Evolutionary conservation across 2,329 filamentous ascomycete species (phyloP).

Genomic region (Colletotrichum chrysophilum): DNA sequence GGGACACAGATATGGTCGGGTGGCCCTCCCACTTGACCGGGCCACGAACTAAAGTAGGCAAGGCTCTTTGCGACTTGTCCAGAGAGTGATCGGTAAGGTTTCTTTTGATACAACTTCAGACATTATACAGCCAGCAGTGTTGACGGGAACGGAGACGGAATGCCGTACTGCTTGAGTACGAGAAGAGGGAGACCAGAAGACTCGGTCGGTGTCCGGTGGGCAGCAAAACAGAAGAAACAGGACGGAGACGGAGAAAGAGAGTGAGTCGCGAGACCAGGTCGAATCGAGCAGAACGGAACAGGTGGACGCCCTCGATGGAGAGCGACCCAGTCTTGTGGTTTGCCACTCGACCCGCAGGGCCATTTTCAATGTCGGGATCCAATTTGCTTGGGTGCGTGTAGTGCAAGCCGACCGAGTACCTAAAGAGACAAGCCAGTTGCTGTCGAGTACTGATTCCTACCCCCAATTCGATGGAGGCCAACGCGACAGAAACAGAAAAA

Average conservation of each 20-base stretch:
- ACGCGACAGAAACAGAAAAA: background rate
- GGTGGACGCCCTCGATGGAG: background rate
- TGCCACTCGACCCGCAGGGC: constrained; percentile 14
- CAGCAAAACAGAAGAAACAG: background rate
- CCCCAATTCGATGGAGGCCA: background rate
- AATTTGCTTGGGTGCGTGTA: background rate
- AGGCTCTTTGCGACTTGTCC: background rate
- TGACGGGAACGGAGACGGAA: background rate
- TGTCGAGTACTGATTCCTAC: background rate
- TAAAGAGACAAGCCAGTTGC: background rate
- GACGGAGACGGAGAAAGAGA: background rate
- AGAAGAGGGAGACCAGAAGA: background rate
- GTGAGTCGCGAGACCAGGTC: background rate
- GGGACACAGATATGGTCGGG: constrained; percentile 14
- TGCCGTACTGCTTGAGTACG: background rate
- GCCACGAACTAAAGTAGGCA: background rate
- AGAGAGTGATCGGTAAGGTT: background rate
- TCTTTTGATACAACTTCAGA: background rate
- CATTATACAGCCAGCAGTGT: background rate
- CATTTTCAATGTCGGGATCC: background rate
- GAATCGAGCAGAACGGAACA: background rate
- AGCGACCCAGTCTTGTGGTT: background rate
- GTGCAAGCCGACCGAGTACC: background rate
- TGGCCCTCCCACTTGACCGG: constrained; percentile 13
- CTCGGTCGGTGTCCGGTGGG: background rate